Base-by-base conservation (phyloP, 1,284 basidiomycete species). In the Sporisorium sorghi region DNA sequence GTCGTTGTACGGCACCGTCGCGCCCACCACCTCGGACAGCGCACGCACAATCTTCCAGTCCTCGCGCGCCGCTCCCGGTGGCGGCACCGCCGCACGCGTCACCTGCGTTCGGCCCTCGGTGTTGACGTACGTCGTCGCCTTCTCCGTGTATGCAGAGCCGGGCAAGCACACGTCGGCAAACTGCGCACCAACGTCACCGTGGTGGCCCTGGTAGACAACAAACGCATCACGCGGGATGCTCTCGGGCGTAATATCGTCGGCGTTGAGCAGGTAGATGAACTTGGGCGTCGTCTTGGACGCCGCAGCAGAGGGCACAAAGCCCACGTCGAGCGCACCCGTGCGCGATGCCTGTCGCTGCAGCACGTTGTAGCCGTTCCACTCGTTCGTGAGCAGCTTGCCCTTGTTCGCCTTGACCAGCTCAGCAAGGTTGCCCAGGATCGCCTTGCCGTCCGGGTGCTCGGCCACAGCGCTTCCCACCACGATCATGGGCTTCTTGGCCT, bases 21-120 rank as follows among this genome's bases (percentile, higher is more conserved):
- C 82, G 44, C 91, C 92, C 40, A 94, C 81, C 39, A 95, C 88
- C 85, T 99, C 97, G n/a, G 93, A 94, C 2, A 99, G 87, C 0
- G 96, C 97, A 68, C 94, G 91, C 73, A 99, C 88, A 81, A 99
- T 93, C 89, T 99, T 98, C 97, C 97, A 99, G 85, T 99, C 97
- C 86, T 99, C 97, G 54, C 97, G 88, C 4, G 93, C 90, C 2
- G 94, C 93, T 59, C 95, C 97, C 17, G 97, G 96, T 37, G 94
- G 92, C n/a, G 92, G 90, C 1, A 99, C 94, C 23, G 96, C 96
- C 11, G 93, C 91, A 54, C 97, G 89, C 43, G 94, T 94, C 24
- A 95, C 86, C 86, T 99, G 97, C 26, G 92, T 87, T 47, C 97
- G 90, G 53, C 97, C 97, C 85, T 99, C 97, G 0, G 95, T 96